Evolutionary conservation across 225 moss, liverwort and hornwort genomes (phyloP).

Genomic region (Pseudisothecium myosuroides): DNA sequence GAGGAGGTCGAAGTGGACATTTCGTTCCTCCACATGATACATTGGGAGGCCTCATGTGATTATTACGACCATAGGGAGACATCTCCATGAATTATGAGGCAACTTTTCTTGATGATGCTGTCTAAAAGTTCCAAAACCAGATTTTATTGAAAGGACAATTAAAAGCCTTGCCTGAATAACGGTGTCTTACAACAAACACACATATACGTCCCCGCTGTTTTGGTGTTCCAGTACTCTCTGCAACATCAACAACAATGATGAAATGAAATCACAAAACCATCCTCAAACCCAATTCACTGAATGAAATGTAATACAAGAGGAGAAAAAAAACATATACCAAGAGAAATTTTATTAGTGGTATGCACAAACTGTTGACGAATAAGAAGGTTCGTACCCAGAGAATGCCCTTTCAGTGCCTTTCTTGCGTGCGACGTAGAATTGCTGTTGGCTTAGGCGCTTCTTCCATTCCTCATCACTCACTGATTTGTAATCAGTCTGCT

Average conservation of each 20-base stretch:
- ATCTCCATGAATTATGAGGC: neutral
- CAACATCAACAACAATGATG: neutral
- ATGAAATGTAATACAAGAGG: neutral
- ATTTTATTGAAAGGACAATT: neutral
- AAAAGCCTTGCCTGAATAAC: slow-evolving; percentile 41
- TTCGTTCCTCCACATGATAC: neutral
- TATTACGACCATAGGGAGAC: neutral
- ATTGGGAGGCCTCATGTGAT: too few species aligned
- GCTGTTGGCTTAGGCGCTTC: slow-evolving; percentile 66
- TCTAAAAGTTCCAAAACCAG: neutral
- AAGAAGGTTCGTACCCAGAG: slow-evolving; percentile 41
- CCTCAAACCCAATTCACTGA: neutral
- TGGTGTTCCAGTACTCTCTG: slow-evolving; percentile 89
- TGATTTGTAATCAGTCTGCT: slow-evolving; percentile 33
- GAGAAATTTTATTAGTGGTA: neutral
- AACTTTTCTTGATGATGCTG: neutral
- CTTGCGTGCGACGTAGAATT: slow-evolving; percentile 73
- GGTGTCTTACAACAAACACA: slow-evolving; percentile 88
- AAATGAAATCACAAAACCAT: neutral
- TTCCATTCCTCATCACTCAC: slow-evolving; percentile 74
- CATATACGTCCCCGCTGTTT: slow-evolving; percentile 51
- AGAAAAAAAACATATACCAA: neutral
- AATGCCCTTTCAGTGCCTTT: slow-evolving; percentile 95
- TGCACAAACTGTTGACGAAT: neutral
- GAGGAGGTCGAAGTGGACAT: neutral